Percentiles rank a stretch among this genome's conserved stretches.
phyloP scores from a whole-genome alignment of 257 asterid genomes.

The Verbena officinalis region DNA sequence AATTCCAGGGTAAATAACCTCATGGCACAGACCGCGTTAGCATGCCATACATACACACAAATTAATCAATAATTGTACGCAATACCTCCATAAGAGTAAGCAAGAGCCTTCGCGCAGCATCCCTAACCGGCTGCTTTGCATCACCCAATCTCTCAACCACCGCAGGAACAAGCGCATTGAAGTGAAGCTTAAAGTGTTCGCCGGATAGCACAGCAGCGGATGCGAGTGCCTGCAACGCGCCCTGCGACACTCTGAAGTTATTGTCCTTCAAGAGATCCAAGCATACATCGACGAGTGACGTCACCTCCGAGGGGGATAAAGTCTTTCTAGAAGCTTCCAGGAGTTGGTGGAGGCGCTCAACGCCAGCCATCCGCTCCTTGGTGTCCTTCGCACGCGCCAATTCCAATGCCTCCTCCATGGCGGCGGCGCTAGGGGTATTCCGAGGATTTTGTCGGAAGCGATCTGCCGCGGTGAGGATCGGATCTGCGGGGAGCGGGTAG shows the following conservation, averaged over 20 bases:
- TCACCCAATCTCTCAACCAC: conserved; percentile 96
- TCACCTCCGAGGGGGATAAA: conserved; percentile 74
- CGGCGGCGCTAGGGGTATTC: conserved; percentile 25
- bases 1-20: conserved; percentile 16
- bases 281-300: conserved; percentile 86
- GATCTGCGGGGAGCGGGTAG: conserved; percentile 54
- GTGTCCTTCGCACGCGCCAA: conserved; percentile 98
- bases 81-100: conserved; percentile 97
- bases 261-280: conserved; percentile 96
- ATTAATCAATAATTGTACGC: conserved; percentile 15
- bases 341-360: conserved; percentile 89
- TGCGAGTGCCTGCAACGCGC: conserved; percentile 92
- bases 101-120: conserved; percentile 81
- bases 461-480: conserved; percentile 41
- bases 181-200: conserved; percentile 92
- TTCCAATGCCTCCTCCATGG: conserved; percentile 97
- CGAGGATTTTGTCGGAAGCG: conserved; percentile 26
- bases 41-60: conserved; percentile 20
- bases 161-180: conserved; percentile 91
- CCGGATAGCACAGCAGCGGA: conserved; percentile 98
- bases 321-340: conserved; percentile 88
- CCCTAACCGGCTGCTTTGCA: conserved; percentile 93
- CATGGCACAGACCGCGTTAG: conserved; percentile 17
- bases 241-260: conserved; percentile 93
- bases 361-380: conserved; percentile 99